Conservation (phyloP, 2,329 filamentous ascomycete genomes). For the Karstenula rhodostoma region DNA sequence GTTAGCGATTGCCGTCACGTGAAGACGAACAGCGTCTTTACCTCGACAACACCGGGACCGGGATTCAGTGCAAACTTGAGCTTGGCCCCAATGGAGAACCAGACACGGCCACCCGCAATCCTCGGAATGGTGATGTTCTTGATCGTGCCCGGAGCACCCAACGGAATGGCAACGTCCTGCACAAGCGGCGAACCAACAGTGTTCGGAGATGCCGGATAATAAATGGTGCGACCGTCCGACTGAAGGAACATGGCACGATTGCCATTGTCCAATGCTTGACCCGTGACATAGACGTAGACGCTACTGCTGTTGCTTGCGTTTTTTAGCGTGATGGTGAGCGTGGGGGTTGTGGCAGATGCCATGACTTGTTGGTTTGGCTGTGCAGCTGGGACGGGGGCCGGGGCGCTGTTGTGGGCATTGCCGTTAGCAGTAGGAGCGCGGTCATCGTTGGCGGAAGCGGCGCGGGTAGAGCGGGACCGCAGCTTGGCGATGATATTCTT, state of each 20-base stretch:
- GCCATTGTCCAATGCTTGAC: conserved; percentile 66
- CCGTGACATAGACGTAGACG: conserved; percentile 76
- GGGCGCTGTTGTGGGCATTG: conserved; percentile 15
- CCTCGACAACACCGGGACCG: conserved; percentile 74
- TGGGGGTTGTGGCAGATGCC: conserved; percentile 42
- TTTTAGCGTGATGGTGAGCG: conserved; percentile 67
- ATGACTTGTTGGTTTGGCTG: conserved; percentile 24
- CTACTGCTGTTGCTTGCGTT: conserved; percentile 70
- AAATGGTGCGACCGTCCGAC: conserved; percentile 70
- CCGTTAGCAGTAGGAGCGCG: conserved; percentile 17
- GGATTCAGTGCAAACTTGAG: conserved; percentile 76
- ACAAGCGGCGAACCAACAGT: conserved; percentile 60
- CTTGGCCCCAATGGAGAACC: conserved; percentile 69
- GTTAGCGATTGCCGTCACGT: neutral
- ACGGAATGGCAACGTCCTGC: conserved; percentile 67
- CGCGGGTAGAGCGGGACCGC: conserved; percentile 19
- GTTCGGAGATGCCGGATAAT: conserved; percentile 69
- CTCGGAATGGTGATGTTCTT: conserved; percentile 72
- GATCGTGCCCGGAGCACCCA: conserved; percentile 68
- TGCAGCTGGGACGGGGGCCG: neutral
- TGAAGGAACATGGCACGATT: conserved; percentile 69
- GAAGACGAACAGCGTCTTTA: neutral
- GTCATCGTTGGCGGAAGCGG: conserved; percentile 14
- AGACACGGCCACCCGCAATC: conserved; percentile 75
- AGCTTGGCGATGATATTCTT: conserved; percentile 38